These are phyloP conservation scores for Asterochloris erici DNA, from an alignment of 139 green algal genomes.

Conservation along the genomic window DNA sequence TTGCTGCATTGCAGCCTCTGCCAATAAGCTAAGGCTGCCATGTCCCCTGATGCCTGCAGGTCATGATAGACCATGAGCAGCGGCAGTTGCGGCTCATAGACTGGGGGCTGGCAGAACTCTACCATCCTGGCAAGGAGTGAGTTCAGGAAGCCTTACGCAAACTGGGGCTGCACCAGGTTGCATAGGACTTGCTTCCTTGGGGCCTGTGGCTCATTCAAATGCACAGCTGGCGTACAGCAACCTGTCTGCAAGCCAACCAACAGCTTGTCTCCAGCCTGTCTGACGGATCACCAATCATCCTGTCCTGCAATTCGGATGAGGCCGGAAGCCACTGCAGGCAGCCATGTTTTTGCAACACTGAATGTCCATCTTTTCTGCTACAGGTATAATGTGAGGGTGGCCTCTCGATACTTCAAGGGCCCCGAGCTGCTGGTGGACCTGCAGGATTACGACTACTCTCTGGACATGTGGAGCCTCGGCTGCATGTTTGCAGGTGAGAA, in stretches of 20 bases:
- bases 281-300: too few relatives aligned
- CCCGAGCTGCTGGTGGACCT: slow-evolving; percentile 98
- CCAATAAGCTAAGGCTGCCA: slow-evolving; percentile 78
- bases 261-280: not conserved
- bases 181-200: too few relatives aligned
- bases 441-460: slow-evolving; percentile 97
- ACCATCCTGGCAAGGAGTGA: slow-evolving; percentile 80
- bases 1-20: not conserved
- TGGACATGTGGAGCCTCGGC: slow-evolving; percentile 97
- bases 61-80: slow-evolving; percentile 98
- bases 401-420: slow-evolving; percentile 96
- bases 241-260: too few relatives aligned
- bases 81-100: slow-evolving; percentile 95
- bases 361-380: not conserved
- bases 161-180: too few relatives aligned
- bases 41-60: slow-evolving; percentile 18
- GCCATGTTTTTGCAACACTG: not conserved
- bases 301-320: too few relatives aligned
- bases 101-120: slow-evolving; percentile 99
- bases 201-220: too few relatives aligned
- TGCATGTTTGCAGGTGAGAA: slow-evolving; percentile 51
- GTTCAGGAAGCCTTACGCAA: not conserved
- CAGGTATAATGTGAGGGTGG: slow-evolving; percentile 97
- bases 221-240: too few relatives aligned
- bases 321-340: too few relatives aligned